These are phyloP conservation scores for Leccinum laetum DNA, from an alignment of 1,284 basidiomycete genomes.

Conservation along the genomic window DNA sequence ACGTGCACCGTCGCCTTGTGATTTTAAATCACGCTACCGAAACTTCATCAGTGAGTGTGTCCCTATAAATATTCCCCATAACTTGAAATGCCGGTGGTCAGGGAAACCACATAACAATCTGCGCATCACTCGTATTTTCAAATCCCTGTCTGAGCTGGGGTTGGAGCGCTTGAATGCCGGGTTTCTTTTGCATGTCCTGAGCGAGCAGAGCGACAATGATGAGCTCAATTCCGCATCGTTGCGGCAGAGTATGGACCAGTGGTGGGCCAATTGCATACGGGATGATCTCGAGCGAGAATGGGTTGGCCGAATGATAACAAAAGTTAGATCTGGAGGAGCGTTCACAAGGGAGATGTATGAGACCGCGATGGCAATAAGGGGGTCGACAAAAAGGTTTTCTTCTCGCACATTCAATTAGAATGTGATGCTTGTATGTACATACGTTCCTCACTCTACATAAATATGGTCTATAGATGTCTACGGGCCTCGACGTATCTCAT, in stretches of 20 bases:
- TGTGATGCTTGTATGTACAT: neutral
- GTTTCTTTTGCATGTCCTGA: constrained; percentile 68
- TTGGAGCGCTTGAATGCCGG: constrained; percentile 63
- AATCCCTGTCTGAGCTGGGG: constrained; percentile 70
- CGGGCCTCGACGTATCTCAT: neutral
- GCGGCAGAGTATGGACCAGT: constrained; percentile 67
- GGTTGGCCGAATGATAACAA: constrained; percentile 48
- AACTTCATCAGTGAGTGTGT: constrained; percentile 64
- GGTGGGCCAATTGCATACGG: constrained; percentile 77
- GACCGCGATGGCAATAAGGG: constrained; percentile 42
- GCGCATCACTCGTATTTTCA: constrained; percentile 76
- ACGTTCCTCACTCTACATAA: neutral
- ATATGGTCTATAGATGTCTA: neutral
- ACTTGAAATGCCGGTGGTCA: constrained; percentile 25
- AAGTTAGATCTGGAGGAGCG: constrained; percentile 43
- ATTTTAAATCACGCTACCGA: constrained; percentile 51
- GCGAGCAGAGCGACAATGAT: constrained; percentile 63
- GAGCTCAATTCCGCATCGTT: constrained; percentile 51
- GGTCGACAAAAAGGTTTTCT: constrained; percentile 18
- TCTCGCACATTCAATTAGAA: constrained; percentile 2
- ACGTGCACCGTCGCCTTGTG: constrained; percentile 35
- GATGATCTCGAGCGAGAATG: constrained; percentile 57
- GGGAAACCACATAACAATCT: constrained; percentile 74
- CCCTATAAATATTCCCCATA: neutral
- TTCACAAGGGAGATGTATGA: constrained; percentile 63